A percentile compares a stretch with the other conserved stretches of the same genome.
Conservation (phyloP, 306 rosid genomes). For the Rosa multiflora region DNA sequence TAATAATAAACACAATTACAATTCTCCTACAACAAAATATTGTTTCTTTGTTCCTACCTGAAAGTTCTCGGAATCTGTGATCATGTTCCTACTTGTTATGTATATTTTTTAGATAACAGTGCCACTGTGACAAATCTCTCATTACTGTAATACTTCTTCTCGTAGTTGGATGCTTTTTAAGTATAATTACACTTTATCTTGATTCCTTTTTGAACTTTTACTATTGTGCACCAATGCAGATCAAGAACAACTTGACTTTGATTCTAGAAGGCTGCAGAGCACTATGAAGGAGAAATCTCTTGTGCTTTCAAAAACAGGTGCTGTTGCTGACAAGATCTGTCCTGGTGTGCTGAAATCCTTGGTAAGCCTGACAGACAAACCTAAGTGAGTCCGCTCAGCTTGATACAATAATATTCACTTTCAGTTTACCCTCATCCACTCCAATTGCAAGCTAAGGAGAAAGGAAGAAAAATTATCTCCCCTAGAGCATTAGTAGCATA, state of each 20-base stretch:
- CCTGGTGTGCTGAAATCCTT: slow-evolving; percentile 72
- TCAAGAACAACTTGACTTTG: slow-evolving; percentile 72
- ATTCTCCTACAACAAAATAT: no score
- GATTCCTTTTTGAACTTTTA: slow-evolving; percentile 11
- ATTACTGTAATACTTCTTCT: not conserved
- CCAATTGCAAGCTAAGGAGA: not conserved
- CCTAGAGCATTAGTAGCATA: not conserved
- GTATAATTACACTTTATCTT: not conserved
- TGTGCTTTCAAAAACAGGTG: slow-evolving; percentile 75
- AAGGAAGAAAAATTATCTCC: not conserved
- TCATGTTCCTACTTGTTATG: not conserved
- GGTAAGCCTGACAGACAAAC: slow-evolving; percentile 67
- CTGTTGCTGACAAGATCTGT: slow-evolving; percentile 65
- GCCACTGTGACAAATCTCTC: no score
- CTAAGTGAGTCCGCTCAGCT: slow-evolving; percentile 36
- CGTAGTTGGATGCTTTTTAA: not conserved
- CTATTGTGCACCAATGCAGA: slow-evolving; percentile 42
- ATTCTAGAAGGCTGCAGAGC: slow-evolving; percentile 72
- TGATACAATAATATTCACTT: not conserved
- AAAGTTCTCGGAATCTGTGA: not conserved
- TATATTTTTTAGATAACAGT: no score
- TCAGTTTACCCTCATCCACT: slow-evolving; percentile 2
- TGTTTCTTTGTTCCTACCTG: not conserved
- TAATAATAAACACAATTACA: no score
- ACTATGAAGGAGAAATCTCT: slow-evolving; percentile 74